Base-by-base conservation (phyloP, 2,329 filamentous ascomycete species). In the Neofusicoccum parvum region DNA sequence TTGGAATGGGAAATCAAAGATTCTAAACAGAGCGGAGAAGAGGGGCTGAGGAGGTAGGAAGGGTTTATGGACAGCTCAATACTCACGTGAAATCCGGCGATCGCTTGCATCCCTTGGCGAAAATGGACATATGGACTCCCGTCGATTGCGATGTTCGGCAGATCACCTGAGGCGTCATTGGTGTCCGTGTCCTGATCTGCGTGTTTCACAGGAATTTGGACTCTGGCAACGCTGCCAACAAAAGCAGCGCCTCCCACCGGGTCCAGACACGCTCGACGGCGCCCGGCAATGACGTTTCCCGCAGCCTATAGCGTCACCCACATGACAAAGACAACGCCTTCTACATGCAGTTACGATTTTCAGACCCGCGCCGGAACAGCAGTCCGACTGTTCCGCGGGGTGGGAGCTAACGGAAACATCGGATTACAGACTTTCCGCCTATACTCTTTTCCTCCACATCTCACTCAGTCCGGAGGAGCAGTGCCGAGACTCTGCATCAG, bases 141-240 rank as follows among this genome's bases (percentile, higher is more conserved):
- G 27, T 15, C 53, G 7, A 60, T 60, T 48, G 11, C 56, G 56
- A 60, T 60, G 34, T 36, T 60, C 41, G n/a, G 56, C 3, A 5
- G 56, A 60, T 48, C 56, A 37, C 6, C 41, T 37, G 15, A 23
- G 56, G 20, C 5, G n/a, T 23, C 3, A 48, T 34, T 59, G 56
- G 14, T 11, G n/a, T 10, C 23, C 12, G 37, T 12, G 9, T 56
- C 53, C n/a, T 14, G 53, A 56, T 56, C 53, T 41, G 37, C 39
- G 20, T 43, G 51, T 41, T 41, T 41, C 36, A 56, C 17, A 41
- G 14, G 7, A 39, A 27, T 43, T 20, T 20, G 37, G 15, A 27
- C n/a, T 23, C 6, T 27, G 37, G 9, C 46, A 49, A 23, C 50
- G 37, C 36, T n/a, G 37, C 20, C n/a, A 37, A 27, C 17, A 23